Conservation (phyloP, 768 basidiomycete species). For the Sporobolomyces phaffii region DNA sequence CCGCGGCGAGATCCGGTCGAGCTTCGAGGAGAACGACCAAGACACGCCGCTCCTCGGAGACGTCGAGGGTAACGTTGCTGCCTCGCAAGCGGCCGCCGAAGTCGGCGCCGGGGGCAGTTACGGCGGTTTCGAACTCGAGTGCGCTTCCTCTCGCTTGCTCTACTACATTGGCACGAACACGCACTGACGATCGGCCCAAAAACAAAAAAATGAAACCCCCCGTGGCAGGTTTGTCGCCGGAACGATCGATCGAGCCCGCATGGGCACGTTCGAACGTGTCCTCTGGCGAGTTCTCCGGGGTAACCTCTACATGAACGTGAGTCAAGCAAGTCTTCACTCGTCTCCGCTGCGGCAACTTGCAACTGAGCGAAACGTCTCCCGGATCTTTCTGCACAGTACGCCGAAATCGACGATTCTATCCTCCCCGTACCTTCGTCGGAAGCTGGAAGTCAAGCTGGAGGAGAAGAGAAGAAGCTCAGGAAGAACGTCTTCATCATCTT, state of each 20-base stretch:
- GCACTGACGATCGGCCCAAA: not conserved
- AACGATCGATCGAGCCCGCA: slow-evolving; percentile 83
- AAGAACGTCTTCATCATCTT: slow-evolving; percentile 99
- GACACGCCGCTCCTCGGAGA: slow-evolving; percentile 77
- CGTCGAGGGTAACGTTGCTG: slow-evolving; percentile 65
- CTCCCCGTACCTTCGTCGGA: slow-evolving; percentile 62
- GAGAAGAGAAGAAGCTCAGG: slow-evolving; percentile 56
- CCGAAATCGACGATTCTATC: slow-evolving; percentile 87
- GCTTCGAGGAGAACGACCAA: slow-evolving; percentile 70
- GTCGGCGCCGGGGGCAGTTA: slow-evolving; percentile 33
- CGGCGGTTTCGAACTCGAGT: slow-evolving; percentile 77
- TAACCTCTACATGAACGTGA: slow-evolving; percentile 91
- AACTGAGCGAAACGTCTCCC: no score
- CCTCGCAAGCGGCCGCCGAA: slow-evolving; percentile 49
- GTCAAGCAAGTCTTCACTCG: slow-evolving; percentile 35
- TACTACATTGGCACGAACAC: not conserved
- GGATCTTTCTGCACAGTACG: slow-evolving; percentile 51
- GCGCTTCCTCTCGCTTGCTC: slow-evolving; percentile 41
- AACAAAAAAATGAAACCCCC: not conserved
- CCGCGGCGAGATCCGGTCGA: slow-evolving; percentile 71
- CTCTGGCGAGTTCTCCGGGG: slow-evolving; percentile 97
- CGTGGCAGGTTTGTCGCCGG: slow-evolving; percentile 77
- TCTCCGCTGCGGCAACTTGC: no score
- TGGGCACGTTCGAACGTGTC: slow-evolving; percentile 91
- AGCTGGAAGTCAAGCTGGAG: slow-evolving; percentile 53